These are phyloP conservation scores for Apiospora marii DNA, from an alignment of 2,329 filamentous ascomycete species.

Conservation along the genomic window DNA sequence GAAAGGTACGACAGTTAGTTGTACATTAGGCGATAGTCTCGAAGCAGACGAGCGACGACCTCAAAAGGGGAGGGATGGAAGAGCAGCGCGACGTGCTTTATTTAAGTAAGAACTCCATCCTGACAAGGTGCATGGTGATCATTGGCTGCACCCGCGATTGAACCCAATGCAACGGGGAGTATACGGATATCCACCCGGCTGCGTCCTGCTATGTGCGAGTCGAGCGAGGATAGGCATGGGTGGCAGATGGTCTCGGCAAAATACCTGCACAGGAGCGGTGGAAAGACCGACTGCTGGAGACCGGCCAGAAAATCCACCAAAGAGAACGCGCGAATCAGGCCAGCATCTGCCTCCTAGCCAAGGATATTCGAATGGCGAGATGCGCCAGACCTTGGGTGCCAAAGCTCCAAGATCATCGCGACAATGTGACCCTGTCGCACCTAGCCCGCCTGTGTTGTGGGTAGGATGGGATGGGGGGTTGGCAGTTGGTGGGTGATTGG, in stretches of 20 bases:
- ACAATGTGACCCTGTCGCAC: neutral
- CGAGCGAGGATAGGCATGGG: constrained; percentile 4
- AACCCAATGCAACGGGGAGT: neutral
- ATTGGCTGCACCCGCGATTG: neutral
- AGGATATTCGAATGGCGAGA: neutral
- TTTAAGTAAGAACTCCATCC: neutral
- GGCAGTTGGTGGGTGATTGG: neutral
- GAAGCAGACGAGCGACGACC: neutral
- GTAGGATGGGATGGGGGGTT: neutral
- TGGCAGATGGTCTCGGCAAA: constrained; percentile 29
- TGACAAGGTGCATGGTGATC: neutral
- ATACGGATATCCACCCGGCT: neutral
- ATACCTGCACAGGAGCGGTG: constrained; percentile 31
- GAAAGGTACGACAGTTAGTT: no score
- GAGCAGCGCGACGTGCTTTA: neutral
- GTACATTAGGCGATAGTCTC: neutral
- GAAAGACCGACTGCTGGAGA: constrained; percentile 20
- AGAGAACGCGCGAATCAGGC: neutral
- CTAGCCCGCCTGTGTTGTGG: neutral
- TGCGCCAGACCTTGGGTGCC: neutral
- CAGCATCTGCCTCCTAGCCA: neutral
- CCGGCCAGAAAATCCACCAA: constrained; percentile 5
- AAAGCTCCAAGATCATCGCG: neutral
- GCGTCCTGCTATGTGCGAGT: neutral
- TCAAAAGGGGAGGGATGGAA: neutral